Conservation (phyloP, 345 rosid species). For the Acer negundo region DNA sequence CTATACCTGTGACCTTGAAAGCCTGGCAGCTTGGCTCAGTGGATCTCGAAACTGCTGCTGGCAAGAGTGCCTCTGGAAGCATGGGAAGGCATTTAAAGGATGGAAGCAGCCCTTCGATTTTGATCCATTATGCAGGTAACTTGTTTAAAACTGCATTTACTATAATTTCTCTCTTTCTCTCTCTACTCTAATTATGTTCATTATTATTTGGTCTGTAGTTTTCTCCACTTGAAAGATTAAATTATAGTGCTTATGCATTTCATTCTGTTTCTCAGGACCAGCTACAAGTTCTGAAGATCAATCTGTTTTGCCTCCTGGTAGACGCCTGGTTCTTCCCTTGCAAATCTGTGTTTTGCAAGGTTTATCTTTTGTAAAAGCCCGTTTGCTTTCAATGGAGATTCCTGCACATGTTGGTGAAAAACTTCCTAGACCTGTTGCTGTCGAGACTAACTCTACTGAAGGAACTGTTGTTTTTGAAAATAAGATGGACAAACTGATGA, state of each 20-base stretch:
- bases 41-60: slow-evolving; percentile 60
- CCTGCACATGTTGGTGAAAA: slow-evolving; percentile 84
- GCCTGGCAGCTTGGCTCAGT: slow-evolving; percentile 82
- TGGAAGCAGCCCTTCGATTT: slow-evolving; percentile 73
- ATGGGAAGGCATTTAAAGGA: slow-evolving; percentile 71
- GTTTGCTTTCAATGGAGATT: slow-evolving; percentile 97
- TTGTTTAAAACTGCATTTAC: not conserved
- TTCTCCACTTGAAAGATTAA: not conserved
- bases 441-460: slow-evolving; percentile 28
- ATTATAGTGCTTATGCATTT: slow-evolving; percentile 2
- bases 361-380: slow-evolving; percentile 88
- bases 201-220: not conserved
- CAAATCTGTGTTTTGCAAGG: slow-evolving; percentile 91
- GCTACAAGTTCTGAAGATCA: slow-evolving; percentile 50
- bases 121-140: slow-evolving; percentile 91
- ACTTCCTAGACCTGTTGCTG: slow-evolving; percentile 42
- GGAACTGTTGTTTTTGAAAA: slow-evolving; percentile 51
- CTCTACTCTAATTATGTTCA: not conserved
- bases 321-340: slow-evolving; percentile 88
- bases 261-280: slow-evolving; percentile 57
- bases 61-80: slow-evolving; percentile 58
- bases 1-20: slow-evolving; percentile 78
- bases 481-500: slow-evolving; percentile 76
- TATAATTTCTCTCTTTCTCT: not conserved
- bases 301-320: slow-evolving; percentile 69